Conservation (phyloP, 2,329 filamentous ascomycete genomes). For the Fusarium fujikuroi region DNA sequence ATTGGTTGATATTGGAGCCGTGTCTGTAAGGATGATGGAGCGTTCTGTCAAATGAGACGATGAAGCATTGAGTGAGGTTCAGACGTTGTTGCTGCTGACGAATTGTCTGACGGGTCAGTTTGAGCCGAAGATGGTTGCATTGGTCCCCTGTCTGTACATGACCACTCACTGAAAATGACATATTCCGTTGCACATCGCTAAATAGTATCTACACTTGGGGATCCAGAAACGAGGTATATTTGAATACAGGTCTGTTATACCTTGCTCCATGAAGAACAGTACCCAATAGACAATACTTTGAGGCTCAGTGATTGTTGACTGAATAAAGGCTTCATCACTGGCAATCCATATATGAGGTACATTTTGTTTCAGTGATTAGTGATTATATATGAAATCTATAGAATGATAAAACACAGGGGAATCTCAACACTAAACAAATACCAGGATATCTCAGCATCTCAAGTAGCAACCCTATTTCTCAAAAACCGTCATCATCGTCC, state of each 20-base stretch:
- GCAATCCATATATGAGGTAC: too few species aligned
- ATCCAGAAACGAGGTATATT: not conserved
- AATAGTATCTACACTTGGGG: not conserved
- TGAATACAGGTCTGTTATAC: not conserved
- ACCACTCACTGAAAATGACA: not conserved
- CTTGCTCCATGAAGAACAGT: not conserved
- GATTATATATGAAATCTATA: not conserved
- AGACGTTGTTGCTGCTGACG: not conserved
- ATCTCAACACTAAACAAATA: not conserved
- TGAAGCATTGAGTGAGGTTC: not conserved
- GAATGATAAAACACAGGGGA: constrained; percentile 1
- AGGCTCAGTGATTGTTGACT: not conserved
- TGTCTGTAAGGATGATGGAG: not conserved
- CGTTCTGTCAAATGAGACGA: not conserved
- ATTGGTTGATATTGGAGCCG: not conserved
- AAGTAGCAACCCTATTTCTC: constrained; percentile 43
- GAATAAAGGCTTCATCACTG: not conserved
- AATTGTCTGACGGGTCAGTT: not conserved
- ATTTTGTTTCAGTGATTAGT: not conserved
- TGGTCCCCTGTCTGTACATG: not conserved
- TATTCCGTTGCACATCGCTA: not conserved
- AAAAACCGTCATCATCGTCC: constrained; percentile 45
- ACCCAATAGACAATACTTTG: not conserved
- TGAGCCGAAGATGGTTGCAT: not conserved
- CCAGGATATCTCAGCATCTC: not conserved